Evolutionary conservation across 441 rosid species (phyloP), one percentile per base, ranked within the genome.

Genomic region (Hura crepitans): DNA sequence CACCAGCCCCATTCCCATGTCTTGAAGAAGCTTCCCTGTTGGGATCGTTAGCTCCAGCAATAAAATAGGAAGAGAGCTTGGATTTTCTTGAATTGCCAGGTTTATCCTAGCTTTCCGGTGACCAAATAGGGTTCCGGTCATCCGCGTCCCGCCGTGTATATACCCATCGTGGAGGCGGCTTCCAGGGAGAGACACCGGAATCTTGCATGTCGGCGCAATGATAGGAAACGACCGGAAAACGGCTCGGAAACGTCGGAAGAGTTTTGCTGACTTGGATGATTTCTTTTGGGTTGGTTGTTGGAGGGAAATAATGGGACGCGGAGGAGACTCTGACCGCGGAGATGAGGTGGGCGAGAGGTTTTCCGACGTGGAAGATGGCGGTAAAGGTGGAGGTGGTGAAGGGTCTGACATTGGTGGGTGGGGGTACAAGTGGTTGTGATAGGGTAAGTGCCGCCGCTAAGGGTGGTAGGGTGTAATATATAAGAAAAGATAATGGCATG

Each of bases 181-280:
- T 11, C 87, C 83, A 42, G 65, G 72, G 73, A 79, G 75, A 1
- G 78, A 77, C 6, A 81, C 81, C 0, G 97, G 94, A 27, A 88
- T 80, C 70, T 85, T 87, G 75, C 97, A 93, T 62, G 74, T 50
- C 0, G 95, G 89, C 0, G 85, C 72, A 61, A 88, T 86, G 73
- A 93, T 91, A 0, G 98, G 96, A 22, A 93, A 83, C 0, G 98
- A 89, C 35, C 87, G 77, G 81, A 93, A 88, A 9, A 85, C 87
- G 0, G 91, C 80, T 1, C 90, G 82, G 37, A 91, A 78, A 3
- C 84, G 82, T 0, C 90, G 85, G 70, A 89, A 72, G 0, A 93
- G 31, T 63, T 81, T 85, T 0, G 68, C 71, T 22, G 88, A 75
- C 61, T 67, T 84, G 0, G 89, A 23, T 12, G 72, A 73, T 73